Base-by-base conservation (phyloP, 441 rosid species). In the Jatropha podagrica region DNA sequence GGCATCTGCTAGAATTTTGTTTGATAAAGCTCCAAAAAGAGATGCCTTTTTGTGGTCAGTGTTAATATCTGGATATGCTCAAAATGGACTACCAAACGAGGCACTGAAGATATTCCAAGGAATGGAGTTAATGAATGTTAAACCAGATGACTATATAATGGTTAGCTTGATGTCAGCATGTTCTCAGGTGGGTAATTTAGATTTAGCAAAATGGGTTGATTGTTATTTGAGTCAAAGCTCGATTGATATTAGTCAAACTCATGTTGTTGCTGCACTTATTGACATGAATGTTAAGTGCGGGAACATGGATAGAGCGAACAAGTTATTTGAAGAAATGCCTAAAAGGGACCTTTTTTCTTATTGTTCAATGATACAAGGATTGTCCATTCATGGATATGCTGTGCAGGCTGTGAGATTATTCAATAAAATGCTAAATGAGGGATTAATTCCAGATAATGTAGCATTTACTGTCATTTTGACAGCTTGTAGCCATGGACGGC, bases 251-350 rank as follows among this genome's bases (percentile, higher is more conserved):
- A 32, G 81, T 69, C 90, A 81, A 77, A 44, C 73, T 69, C 89
- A 88, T 75, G 88, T 94, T 73, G 37, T 79, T 58, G 87, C 92
- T 27, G 94, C 97, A 52, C 86, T 86, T 69, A 78, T 94, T 71
- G 90, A 91, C 73, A 94, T 94, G 98, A 88, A 92, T 81, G 91
- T 91, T 0, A 91, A 91, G 79, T 90, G 97, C 70, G 96, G 96
- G 65, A 88, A 89, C 84, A 78, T 94, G 82, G 85, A 87, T 46
- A 88, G 91, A 80, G 97, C 96, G 3, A 67, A 73, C 7, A 76
- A 72, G 48, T 83, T 94, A 84, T 92, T 94, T 40, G 89, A 87
- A 80, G 79, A 81, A 65, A 85, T 92, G 85, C 88, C 91, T 68
- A 70, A 18, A 32, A 81, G 86, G 0, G 92, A 89, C 68, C 55